Percentiles rank a stretch among this genome's conserved stretches.
Evolutionary conservation across 805 yeast genomes (phyloP).

Genomic region (Ogataea paradorogensis): DNA sequence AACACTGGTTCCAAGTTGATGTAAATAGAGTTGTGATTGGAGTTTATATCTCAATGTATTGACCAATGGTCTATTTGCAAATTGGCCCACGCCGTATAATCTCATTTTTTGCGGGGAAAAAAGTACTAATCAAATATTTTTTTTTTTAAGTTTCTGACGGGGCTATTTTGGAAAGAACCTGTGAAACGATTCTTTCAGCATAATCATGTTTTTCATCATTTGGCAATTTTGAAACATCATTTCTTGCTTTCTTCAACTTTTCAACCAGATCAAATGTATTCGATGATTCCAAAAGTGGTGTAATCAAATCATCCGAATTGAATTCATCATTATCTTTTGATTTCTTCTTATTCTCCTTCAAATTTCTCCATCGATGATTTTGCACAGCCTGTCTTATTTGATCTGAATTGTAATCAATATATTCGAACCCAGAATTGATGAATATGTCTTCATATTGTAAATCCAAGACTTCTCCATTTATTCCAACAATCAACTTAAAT

Average conservation of each 20-base stretch:
- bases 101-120: slow-evolving; percentile 9
- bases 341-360: slow-evolving; percentile 15
- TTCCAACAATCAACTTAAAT: slow-evolving; percentile 37
- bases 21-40: slow-evolving; percentile 31
- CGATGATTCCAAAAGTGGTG: slow-evolving; percentile 1
- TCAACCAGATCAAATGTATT: background rate
- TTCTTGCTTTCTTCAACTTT: slow-evolving; percentile 3
- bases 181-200: background rate
- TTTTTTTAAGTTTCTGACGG: background rate
- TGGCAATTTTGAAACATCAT: slow-evolving; percentile 1
- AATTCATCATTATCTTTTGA: background rate
- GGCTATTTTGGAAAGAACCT: background rate
- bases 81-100: slow-evolving; percentile 3
- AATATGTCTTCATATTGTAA: slow-evolving; percentile 3
- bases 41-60: slow-evolving; percentile 20
- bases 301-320: background rate
- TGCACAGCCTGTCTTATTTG: slow-evolving; percentile 41
- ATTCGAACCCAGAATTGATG: slow-evolving; percentile 40
- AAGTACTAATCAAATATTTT: no score
- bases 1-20: slow-evolving; percentile 17
- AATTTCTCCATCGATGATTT: slow-evolving; percentile 42
- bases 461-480: slow-evolving; percentile 4
- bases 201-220: background rate
- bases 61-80: slow-evolving; percentile 21
- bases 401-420: slow-evolving; percentile 31